Conservation (phyloP, 768 basidiomycete genomes). For the Pulveroboletus sp. region DNA sequence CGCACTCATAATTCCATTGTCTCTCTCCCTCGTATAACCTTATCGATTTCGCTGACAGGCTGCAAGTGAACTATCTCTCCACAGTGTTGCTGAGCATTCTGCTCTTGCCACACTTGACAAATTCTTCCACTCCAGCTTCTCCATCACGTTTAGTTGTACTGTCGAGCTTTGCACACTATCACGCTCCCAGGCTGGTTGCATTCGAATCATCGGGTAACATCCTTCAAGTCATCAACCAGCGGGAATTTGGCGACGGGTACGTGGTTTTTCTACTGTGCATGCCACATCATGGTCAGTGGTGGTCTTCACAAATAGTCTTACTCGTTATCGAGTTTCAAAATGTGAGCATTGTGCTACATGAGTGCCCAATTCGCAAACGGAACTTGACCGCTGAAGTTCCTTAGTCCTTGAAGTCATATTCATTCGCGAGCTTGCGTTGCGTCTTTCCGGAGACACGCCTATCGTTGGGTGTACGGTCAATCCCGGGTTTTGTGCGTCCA, state of each 20-base stretch:
- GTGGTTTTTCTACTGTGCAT: conserved; percentile 3
- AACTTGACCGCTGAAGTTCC: background rate
- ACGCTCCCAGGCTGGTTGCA: background rate
- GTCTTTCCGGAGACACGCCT: conserved; percentile 19
- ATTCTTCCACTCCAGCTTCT: conserved; percentile 17
- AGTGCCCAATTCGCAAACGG: background rate
- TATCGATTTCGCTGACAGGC: conserved; percentile 12
- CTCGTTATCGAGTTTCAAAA: conserved; percentile 25
- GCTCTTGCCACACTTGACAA: conserved; percentile 31
- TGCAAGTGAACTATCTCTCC: conserved; percentile 35
- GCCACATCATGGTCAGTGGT: background rate
- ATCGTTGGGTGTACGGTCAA: conserved; percentile 25
- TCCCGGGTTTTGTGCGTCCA: conserved; percentile 34
- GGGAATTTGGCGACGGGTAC: conserved; percentile 20
- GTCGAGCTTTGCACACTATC: conserved; percentile 29
- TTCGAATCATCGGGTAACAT: conserved; percentile 13
- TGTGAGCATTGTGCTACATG: conserved; percentile 10
- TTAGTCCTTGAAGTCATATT: conserved; percentile 33
- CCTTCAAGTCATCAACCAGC: conserved; percentile 21
- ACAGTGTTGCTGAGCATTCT: conserved; percentile 31
- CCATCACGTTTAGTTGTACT: conserved; percentile 29
- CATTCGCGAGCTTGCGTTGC: conserved; percentile 28
- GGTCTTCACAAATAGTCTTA: background rate
- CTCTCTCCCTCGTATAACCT: background rate
- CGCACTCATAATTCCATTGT: conserved; percentile 25